A percentile compares a stretch with the other conserved stretches of the same genome.
Evolutionary conservation across 139 green algal species (phyloP).

Genomic region (Volvox reticuliferus): DNA sequence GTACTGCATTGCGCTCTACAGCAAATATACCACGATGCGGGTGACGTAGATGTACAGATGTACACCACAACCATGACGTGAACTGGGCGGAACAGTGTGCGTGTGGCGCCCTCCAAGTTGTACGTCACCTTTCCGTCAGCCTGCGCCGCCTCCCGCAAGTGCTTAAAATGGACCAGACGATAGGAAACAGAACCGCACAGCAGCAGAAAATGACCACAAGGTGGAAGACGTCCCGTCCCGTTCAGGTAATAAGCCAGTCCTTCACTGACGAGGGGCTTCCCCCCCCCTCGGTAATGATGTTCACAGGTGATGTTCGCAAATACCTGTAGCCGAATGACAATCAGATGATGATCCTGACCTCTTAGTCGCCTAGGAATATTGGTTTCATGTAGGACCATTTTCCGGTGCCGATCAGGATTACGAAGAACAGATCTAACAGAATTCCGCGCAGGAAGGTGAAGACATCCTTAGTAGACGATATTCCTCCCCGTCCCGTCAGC

Average conservation of each 20-base stretch:
- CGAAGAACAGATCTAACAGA: slow-evolving; percentile 95
- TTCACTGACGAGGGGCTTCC: slow-evolving; percentile 77
- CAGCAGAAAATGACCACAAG: slow-evolving; percentile 98
- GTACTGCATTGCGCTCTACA: slow-evolving; percentile 83
- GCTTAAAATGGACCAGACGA: slow-evolving; percentile 98
- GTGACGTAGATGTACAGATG: slow-evolving; percentile 99
- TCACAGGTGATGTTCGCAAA: slow-evolving; percentile 96
- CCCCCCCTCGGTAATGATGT: slow-evolving; percentile 92
- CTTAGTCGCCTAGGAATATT: slow-evolving; percentile 91
- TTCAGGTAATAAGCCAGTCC: slow-evolving; percentile 96
- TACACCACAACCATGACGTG: slow-evolving; percentile 94
- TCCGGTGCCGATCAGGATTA: slow-evolving; percentile 96
- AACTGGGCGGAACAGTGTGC: slow-evolving; percentile 96
- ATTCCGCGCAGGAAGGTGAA: slow-evolving; percentile 93
- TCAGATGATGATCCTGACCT: slow-evolving; percentile 92
- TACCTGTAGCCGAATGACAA: slow-evolving; percentile 96
- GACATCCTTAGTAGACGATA: slow-evolving; percentile 96
- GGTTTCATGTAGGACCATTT: slow-evolving; percentile 96
- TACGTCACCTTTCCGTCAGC: slow-evolving; percentile 80
- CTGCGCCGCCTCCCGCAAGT: slow-evolving; percentile 82
- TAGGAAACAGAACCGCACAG: slow-evolving; percentile 98
- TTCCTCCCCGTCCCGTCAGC: slow-evolving; percentile 98
- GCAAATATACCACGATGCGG: slow-evolving; percentile 97
- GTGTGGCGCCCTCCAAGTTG: slow-evolving; percentile 90
- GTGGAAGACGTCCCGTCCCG: slow-evolving; percentile 94